phyloP scores from a whole-genome alignment of 306 rosid genomes.

The Rosa persica region DNA sequence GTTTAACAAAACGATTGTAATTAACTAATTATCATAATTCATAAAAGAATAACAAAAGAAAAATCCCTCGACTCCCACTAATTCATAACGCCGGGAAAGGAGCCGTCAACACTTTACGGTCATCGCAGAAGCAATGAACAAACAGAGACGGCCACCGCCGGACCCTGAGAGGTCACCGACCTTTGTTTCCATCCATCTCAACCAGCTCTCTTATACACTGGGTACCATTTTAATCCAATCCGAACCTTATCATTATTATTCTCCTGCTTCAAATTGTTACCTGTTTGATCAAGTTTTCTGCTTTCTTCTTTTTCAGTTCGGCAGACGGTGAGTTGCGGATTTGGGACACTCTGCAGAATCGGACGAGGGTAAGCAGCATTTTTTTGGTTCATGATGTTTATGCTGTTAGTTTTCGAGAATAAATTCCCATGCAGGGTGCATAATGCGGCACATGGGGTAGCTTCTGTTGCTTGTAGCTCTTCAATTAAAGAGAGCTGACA shows the following conservation, averaged over 20 bases:
- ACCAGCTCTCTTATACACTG: slow-evolving; percentile 60
- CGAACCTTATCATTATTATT: background rate
- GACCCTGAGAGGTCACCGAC: slow-evolving; percentile 90
- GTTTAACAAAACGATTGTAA: too few relatives aligned
- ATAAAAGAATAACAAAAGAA: too few relatives aligned
- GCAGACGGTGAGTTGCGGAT: slow-evolving; percentile 83
- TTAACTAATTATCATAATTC: too few relatives aligned
- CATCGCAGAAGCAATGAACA: slow-evolving; percentile 44
- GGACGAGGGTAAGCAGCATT: slow-evolving; percentile 55
- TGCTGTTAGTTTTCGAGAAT: background rate
- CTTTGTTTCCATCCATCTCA: slow-evolving; percentile 60
- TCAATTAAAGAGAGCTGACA: slow-evolving; percentile 61
- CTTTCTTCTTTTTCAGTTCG: slow-evolving; percentile 36
- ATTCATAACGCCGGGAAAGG: background rate
- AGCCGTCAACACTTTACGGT: background rate
- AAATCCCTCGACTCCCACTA: background rate
- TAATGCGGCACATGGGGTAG: slow-evolving; percentile 81
- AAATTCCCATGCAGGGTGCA: slow-evolving; percentile 57
- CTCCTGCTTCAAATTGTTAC: background rate
- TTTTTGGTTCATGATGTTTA: background rate
- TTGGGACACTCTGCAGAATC: slow-evolving; percentile 77
- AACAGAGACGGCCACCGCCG: slow-evolving; percentile 71
- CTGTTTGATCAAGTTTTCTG: background rate
- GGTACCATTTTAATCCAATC: slow-evolving; percentile 35
- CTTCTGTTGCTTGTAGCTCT: slow-evolving; percentile 58